Evolutionary conservation across 306 rosid genomes (phyloP).

Genomic region (Casuarina glauca): DNA sequence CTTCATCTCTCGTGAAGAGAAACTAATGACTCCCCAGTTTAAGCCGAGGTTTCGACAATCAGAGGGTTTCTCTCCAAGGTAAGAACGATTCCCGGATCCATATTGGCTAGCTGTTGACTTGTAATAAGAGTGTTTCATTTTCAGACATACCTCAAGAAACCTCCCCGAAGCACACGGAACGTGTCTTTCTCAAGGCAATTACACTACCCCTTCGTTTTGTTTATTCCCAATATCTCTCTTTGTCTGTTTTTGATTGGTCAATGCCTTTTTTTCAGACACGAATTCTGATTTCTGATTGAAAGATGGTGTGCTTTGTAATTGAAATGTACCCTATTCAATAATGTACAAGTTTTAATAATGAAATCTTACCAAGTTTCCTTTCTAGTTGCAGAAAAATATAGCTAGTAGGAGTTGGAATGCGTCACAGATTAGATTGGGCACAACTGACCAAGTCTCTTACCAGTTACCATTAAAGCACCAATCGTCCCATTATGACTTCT

Average conservation of each 20-base stretch:
- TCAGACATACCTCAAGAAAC: conserved; percentile 5
- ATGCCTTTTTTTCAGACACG: not conserved
- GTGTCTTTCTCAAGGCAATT: not conserved
- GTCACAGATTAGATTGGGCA: not conserved
- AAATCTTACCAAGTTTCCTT: not conserved
- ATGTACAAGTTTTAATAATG: not conserved
- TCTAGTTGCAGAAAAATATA: not conserved
- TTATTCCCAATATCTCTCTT: not conserved
- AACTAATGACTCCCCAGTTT: not conserved
- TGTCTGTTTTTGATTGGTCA: not conserved
- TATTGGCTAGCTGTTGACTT: conserved; percentile 4
- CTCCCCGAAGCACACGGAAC: conserved; percentile 15
- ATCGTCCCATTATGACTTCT: not conserved
- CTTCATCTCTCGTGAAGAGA: not conserved
- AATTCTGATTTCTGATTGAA: no score
- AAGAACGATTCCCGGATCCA: not conserved
- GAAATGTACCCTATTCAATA: not conserved
- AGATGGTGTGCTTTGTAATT: not conserved
- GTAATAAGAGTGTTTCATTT: not conserved
- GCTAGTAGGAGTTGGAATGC: not conserved
- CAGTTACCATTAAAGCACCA: not conserved
- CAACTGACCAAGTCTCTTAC: not conserved
- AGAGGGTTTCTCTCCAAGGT: not conserved
- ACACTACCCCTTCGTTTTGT: not conserved
- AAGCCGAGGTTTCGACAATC: no score